These are phyloP conservation scores for Guyanaporus albipodus DNA, from an alignment of 768 basidiomycete species.

Conservation along the genomic window DNA sequence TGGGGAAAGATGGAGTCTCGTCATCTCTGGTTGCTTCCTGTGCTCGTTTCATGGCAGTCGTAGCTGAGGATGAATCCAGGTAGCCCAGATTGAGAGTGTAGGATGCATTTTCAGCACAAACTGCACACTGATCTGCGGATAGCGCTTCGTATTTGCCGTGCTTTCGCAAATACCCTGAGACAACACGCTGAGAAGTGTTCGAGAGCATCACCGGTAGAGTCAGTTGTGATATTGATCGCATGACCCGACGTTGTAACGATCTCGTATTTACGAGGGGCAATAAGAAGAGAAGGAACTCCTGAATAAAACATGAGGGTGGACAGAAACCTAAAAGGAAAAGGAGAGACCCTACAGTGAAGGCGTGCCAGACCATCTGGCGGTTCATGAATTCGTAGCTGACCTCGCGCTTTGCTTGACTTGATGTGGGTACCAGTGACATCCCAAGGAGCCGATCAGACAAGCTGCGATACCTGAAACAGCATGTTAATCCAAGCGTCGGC, in stretches of 20 bases:
- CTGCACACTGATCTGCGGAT: constrained; percentile 76
- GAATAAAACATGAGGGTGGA: constrained; percentile 6
- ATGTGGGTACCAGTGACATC: constrained; percentile 71
- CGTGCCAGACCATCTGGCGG: constrained; percentile 98
- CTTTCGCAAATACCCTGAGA: constrained; percentile 13
- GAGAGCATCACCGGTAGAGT: constrained; percentile 30
- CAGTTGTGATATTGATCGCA: constrained; percentile 30
- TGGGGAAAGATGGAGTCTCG: constrained; percentile 55
- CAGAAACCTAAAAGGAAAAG: background rate
- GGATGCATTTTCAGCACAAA: constrained; percentile 78
- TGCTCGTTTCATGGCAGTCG: constrained; percentile 18
- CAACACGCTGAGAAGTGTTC: constrained; percentile 23
- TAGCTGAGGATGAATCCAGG: constrained; percentile 41
- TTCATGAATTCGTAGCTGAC: constrained; percentile 99
- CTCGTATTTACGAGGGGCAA: constrained; percentile 79
- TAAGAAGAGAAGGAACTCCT: constrained; percentile 95
- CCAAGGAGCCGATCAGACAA: constrained; percentile 72
- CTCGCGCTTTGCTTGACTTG: constrained; percentile 65
- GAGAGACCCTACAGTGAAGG: constrained; percentile 76
- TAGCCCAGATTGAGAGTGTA: constrained; percentile 56
- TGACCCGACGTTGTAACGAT: constrained; percentile 55
- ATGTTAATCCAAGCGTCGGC: constrained; percentile 2
- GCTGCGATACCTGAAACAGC: constrained; percentile 71
- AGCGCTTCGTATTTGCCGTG: constrained; percentile 68
- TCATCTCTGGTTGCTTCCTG: constrained; percentile 17